Percentiles rank a stretch among this genome's conserved stretches.
phyloP scores from a whole-genome alignment of 495 filamentous ascomycete genomes.

The Lophium mytilinum region DNA sequence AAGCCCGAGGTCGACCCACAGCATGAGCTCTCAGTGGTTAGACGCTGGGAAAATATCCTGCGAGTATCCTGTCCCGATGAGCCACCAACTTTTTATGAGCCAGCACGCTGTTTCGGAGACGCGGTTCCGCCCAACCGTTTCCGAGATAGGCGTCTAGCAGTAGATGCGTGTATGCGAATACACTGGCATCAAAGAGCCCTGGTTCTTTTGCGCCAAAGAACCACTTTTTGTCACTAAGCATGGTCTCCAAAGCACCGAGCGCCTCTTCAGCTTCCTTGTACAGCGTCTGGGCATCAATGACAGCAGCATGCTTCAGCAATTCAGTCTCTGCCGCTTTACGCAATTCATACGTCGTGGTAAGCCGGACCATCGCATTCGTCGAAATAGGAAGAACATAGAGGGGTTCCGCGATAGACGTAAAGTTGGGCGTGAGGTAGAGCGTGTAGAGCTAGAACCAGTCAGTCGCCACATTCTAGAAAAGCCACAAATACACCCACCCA shows the following conservation, averaged over 20 bases:
- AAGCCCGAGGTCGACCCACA: not conserved
- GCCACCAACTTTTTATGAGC: slow-evolving; percentile 42
- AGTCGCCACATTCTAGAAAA: not conserved
- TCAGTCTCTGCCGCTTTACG: slow-evolving; percentile 62
- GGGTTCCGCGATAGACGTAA: slow-evolving; percentile 49
- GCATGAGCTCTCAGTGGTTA: not conserved
- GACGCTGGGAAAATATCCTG: slow-evolving; percentile 1
- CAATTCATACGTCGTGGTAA: slow-evolving; percentile 54
- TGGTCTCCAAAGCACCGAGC: slow-evolving; percentile 61
- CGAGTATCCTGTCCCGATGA: slow-evolving; percentile 44
- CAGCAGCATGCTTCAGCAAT: slow-evolving; percentile 54
- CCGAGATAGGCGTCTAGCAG: slow-evolving; percentile 53
- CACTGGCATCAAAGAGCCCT: slow-evolving; percentile 71
- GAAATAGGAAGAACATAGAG: slow-evolving; percentile 64
- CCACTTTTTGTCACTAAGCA: slow-evolving; percentile 57
- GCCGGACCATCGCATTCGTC: slow-evolving; percentile 53
- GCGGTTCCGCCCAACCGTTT: slow-evolving; percentile 40
- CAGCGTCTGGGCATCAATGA: slow-evolving; percentile 54
- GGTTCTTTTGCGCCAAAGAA: slow-evolving; percentile 60
- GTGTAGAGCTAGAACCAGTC: slow-evolving; percentile 52
- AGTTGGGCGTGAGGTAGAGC: slow-evolving; percentile 68
- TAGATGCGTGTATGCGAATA: slow-evolving; percentile 87
- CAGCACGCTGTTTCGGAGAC: slow-evolving; percentile 27
- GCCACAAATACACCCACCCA: slow-evolving; percentile 51
- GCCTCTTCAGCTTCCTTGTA: slow-evolving; percentile 63